Percentiles rank a stretch among this genome's conserved stretches.
Conservation (phyloP, 495 filamentous ascomycete species). For the Penicillium pulvis region DNA sequence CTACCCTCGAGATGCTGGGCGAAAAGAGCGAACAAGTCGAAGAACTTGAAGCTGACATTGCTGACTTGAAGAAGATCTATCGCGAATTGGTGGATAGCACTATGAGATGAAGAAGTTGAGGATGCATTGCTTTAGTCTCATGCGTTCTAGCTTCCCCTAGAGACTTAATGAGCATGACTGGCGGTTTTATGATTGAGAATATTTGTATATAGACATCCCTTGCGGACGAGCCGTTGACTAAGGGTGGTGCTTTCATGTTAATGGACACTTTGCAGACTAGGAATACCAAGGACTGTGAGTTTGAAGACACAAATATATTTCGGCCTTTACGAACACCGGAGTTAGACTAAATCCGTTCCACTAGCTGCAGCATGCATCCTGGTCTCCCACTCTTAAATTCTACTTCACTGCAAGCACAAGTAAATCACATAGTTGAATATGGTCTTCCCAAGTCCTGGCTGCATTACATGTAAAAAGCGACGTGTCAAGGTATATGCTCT, state of each 20-base stretch:
- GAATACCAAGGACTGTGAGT: too few relatives aligned
- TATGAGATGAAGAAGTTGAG: conserved; percentile 54
- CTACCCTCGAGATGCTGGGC: conserved; percentile 89
- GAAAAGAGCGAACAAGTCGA: conserved; percentile 96
- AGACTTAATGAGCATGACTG: background rate
- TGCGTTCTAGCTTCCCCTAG: background rate
- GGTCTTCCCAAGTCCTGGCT: conserved; percentile 18
- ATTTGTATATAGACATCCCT: conserved; percentile 2
- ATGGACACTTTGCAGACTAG: too few relatives aligned
- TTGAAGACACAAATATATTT: too few relatives aligned
- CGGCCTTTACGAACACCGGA: background rate
- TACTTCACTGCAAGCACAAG: background rate
- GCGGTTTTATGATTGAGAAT: conserved; percentile 1
- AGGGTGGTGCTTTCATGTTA: too few relatives aligned
- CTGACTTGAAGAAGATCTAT: conserved; percentile 93
- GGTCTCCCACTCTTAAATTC: too few relatives aligned
- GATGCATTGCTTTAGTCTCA: background rate
- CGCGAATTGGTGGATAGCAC: conserved; percentile 87
- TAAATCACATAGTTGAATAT: background rate
- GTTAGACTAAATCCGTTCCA: background rate
- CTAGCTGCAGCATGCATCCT: too few relatives aligned
- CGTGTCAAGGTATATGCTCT: conserved; percentile 13
- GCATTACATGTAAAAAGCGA: conserved; percentile 16
- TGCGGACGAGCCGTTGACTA: too few relatives aligned
- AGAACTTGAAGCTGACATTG: conserved; percentile 84